Evolutionary conservation across 345 rosid species (phyloP).

Genomic region (Brassica incana): DNA sequence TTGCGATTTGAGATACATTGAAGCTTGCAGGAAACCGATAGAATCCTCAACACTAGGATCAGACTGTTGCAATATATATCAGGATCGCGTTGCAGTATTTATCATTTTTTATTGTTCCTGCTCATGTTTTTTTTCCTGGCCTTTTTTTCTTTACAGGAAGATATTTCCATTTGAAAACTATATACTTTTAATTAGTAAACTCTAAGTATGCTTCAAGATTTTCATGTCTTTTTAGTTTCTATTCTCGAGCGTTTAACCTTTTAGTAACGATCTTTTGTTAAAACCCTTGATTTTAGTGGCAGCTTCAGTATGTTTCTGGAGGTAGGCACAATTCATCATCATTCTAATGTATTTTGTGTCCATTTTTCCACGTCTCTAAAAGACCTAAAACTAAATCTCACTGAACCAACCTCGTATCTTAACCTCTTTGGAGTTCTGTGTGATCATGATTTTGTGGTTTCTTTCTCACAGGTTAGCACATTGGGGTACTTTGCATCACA

Average conservation of each 20-base stretch:
- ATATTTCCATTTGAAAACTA: background rate
- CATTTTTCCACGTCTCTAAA: too few species aligned
- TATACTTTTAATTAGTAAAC: background rate
- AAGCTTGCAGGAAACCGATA: background rate
- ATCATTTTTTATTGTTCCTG: background rate
- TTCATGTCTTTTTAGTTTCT: background rate
- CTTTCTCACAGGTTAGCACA: background rate
- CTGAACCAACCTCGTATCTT: background rate
- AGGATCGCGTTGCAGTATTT: too few species aligned
- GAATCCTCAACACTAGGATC: background rate
- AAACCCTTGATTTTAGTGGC: background rate
- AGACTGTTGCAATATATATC: background rate
- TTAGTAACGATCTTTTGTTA: background rate
- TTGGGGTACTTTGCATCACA: background rate
- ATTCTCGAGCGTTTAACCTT: background rate
- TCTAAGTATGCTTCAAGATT: background rate
- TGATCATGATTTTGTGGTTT: background rate
- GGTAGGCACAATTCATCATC: too few species aligned
- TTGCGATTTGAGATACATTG: background rate
- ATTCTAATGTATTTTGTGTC: too few species aligned
- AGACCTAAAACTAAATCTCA: background rate
- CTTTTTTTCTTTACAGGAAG: background rate
- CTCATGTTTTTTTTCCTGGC: background rate
- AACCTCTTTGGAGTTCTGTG: background rate
- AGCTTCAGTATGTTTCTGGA: too few species aligned